Percentiles rank a stretch among this genome's conserved stretches.
Conservation (phyloP, 164 flowering plant species). For the Echeveria elegans region DNA sequence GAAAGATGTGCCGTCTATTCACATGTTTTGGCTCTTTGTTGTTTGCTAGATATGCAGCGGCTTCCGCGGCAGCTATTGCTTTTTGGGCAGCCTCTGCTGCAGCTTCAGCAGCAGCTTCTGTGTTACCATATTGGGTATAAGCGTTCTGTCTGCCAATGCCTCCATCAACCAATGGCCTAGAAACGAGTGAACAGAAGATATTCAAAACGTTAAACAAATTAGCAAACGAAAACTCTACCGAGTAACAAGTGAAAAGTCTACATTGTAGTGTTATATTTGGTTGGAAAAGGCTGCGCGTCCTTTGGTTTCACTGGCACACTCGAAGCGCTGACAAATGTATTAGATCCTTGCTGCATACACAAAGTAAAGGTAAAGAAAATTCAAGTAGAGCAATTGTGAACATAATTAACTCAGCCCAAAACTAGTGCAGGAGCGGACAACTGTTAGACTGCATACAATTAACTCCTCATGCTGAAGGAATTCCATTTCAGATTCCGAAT, state of each 20-base stretch:
- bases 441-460: slow-evolving; percentile 34
- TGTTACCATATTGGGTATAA: slow-evolving; percentile 33
- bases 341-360: background rate
- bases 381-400: background rate
- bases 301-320: slow-evolving; percentile 54
- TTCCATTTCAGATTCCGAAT: slow-evolving; percentile 73
- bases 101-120: slow-evolving; percentile 75
- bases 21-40: slow-evolving; percentile 24
- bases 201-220: background rate
- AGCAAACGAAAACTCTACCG: background rate
- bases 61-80: slow-evolving; percentile 87
- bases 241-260: slow-evolving; percentile 15
- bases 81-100: slow-evolving; percentile 70
- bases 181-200: background rate
- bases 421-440: slow-evolving; percentile 16
- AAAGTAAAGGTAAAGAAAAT: no score
- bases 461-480: slow-evolving; percentile 84
- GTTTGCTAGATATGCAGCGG: slow-evolving; percentile 70
- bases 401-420: background rate
- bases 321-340: slow-evolving; percentile 16
- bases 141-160: slow-evolving; percentile 13
- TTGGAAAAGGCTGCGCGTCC: slow-evolving; percentile 20
- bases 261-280: slow-evolving; percentile 28
- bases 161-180: slow-evolving; percentile 16
- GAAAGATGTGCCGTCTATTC: slow-evolving; percentile 12